Percentiles rank a stretch among this genome's conserved stretches.
phyloP scores from a whole-genome alignment of 2,329 filamentous ascomycete species.

The Acephala macrosclerotiorum region DNA sequence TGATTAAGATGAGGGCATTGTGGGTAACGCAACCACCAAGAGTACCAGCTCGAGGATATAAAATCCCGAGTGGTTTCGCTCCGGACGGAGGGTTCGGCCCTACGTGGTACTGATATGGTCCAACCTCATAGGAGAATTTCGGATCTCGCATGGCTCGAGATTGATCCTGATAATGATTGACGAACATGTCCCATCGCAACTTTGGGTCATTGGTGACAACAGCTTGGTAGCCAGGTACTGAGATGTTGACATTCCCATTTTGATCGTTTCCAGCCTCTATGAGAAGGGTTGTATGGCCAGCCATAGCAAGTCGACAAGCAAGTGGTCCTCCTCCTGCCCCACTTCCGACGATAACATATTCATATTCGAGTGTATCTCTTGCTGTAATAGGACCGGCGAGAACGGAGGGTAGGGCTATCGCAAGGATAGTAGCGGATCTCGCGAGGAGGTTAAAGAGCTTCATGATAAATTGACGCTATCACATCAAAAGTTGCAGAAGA shows the following conservation, averaged over 20 bases:
- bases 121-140: slow-evolving; percentile 46
- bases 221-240: slow-evolving; percentile 55
- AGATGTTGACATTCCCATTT: slow-evolving; percentile 45
- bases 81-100: slow-evolving; percentile 38
- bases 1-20: slow-evolving; percentile 37
- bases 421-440: not conserved
- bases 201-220: slow-evolving; percentile 55
- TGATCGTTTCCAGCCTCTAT: slow-evolving; percentile 63
- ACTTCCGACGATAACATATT: slow-evolving; percentile 62
- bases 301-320: slow-evolving; percentile 57
- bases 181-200: slow-evolving; percentile 56
- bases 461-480: not conserved
- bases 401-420: not conserved
- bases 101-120: slow-evolving; percentile 33
- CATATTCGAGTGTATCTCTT: slow-evolving; percentile 47
- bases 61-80: slow-evolving; percentile 37
- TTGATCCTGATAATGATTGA: slow-evolving; percentile 34
- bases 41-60: slow-evolving; percentile 43
- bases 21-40: slow-evolving; percentile 42
- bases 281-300: slow-evolving; percentile 58
- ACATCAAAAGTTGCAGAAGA: not conserved
- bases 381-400: not conserved
- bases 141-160: slow-evolving; percentile 25
- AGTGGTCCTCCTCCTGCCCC: slow-evolving; percentile 59
- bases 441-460: slow-evolving; percentile 10